These are phyloP conservation scores for Emmonsiellopsis sp. DNA, from an alignment of 2,329 filamentous ascomycete species.

Conservation along the genomic window DNA sequence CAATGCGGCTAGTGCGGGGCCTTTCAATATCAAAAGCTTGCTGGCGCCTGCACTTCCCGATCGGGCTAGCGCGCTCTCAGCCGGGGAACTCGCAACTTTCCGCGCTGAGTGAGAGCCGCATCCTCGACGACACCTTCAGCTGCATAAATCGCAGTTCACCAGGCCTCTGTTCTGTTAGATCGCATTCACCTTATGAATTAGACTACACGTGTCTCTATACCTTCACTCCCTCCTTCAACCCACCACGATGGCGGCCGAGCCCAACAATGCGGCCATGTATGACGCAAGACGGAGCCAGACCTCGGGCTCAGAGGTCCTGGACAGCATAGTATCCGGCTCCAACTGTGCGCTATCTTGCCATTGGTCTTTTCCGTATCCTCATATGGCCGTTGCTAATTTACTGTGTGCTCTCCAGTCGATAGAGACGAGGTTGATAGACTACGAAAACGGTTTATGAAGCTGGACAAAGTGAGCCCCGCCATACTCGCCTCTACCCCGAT, in stretches of 20 bases:
- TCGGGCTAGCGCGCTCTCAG: conserved; percentile 5
- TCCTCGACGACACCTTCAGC: no score
- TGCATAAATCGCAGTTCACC: not conserved
- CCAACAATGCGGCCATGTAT: conserved; percentile 36
- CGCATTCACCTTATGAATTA: not conserved
- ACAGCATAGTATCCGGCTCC: conserved; percentile 90
- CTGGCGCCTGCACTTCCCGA: conserved; percentile 9
- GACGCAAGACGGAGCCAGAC: conserved; percentile 33
- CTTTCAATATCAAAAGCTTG: conserved; percentile 31
- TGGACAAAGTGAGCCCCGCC: conserved; percentile 66
- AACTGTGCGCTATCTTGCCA: conserved; percentile 60
- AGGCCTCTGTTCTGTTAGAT: not conserved
- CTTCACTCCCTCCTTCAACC: conserved; percentile 1
- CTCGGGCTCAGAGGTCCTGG: conserved; percentile 61
- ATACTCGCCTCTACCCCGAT: no score
- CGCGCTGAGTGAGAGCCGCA: not conserved
- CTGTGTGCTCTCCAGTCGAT: conserved; percentile 56
- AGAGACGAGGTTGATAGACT: conserved; percentile 93
- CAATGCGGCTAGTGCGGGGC: conserved; percentile 33
- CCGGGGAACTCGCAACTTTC: not conserved
- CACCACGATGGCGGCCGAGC: conserved; percentile 24
- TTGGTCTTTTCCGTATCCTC: not conserved
- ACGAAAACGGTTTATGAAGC: conserved; percentile 96
- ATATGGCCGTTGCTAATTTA: no score
- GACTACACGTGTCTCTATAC: not conserved